Conservation (phyloP, 306 rosid species). For the Cicer chorassanicum region DNA sequence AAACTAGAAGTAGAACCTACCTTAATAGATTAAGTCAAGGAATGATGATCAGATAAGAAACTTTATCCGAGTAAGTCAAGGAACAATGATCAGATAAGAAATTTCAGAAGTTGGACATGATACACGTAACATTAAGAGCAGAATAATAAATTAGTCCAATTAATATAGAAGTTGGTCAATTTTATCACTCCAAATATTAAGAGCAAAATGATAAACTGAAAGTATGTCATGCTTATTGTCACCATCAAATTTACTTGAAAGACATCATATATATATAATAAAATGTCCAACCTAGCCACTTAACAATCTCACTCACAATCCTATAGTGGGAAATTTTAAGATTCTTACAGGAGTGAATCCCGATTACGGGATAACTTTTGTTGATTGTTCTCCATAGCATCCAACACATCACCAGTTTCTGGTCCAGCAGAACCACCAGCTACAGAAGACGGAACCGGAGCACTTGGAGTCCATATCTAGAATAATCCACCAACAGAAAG, state of each 20-base stretch:
- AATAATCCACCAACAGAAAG: constrained; percentile 44
- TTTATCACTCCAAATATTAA: constrained; percentile 8
- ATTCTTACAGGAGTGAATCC: constrained; percentile 79
- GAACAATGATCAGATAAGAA: constrained; percentile 28
- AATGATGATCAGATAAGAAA: constrained; percentile 28
- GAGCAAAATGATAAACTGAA: constrained; percentile 16
- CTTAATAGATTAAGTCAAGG: constrained; percentile 23
- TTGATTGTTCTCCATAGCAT: constrained; percentile 79
- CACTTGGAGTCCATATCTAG: constrained; percentile 90
- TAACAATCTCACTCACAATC: constrained; percentile 7
- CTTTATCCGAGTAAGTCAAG: constrained; percentile 21
- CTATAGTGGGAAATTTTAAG: constrained; percentile 25
- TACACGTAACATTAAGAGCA: not conserved
- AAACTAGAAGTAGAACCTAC: constrained; percentile 16
- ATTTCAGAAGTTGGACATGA: constrained; percentile 17
- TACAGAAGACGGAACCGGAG: constrained; percentile 74
- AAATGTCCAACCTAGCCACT: constrained; percentile 31
- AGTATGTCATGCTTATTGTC: constrained; percentile 20
- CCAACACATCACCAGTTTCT: constrained; percentile 69
- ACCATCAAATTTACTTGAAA: constrained; percentile 20
- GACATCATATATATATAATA: constrained; percentile 29
- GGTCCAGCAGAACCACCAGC: constrained; percentile 82
- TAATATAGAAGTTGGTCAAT: not conserved
- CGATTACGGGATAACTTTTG: constrained; percentile 68
- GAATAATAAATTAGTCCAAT: not conserved